Percentiles rank a stretch among this genome's conserved stretches.
These are phyloP conservation scores for Ambrosia artemisiifolia DNA, from an alignment of 129 eudicot species.

Conservation along the genomic window DNA sequence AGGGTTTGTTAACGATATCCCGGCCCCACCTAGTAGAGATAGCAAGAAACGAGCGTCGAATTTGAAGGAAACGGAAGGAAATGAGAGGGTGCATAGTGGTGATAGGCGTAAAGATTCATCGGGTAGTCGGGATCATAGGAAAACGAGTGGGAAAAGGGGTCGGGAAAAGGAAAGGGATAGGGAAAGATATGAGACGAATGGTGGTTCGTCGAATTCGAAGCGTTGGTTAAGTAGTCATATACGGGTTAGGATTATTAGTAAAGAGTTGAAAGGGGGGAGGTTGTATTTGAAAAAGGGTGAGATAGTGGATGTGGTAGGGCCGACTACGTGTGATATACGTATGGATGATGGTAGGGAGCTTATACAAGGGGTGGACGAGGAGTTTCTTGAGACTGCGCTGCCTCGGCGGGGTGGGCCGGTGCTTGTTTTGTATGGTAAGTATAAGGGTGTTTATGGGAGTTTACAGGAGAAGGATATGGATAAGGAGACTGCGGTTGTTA, in stretches of 20 bases:
- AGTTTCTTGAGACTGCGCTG: slow-evolving; percentile 68
- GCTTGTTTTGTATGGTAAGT: slow-evolving; percentile 66
- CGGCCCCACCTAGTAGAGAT: not conserved
- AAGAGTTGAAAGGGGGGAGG: slow-evolving; percentile 69
- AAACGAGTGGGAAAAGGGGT: slow-evolving; percentile 32
- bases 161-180: not conserved
- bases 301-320: slow-evolving; percentile 90
- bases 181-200: slow-evolving; percentile 30
- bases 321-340: slow-evolving; percentile 63
- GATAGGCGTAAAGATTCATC: slow-evolving; percentile 21
- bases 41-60: not conserved
- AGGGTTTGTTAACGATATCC: slow-evolving; percentile 58
- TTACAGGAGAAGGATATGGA: slow-evolving; percentile 65
- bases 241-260: slow-evolving; percentile 68
- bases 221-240: slow-evolving; percentile 75
- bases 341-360: slow-evolving; percentile 75
- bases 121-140: slow-evolving; percentile 12
- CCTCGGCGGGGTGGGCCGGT: slow-evolving; percentile 86
- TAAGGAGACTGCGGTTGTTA: slow-evolving; percentile 72
- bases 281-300: slow-evolving; percentile 73
- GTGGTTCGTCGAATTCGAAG: not conserved
- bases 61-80: slow-evolving; percentile 2
- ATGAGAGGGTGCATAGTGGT: slow-evolving; percentile 10
- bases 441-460: slow-evolving; percentile 83
- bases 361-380: slow-evolving; percentile 79